Percentiles rank a stretch among this genome's conserved stretches.
Conservation (phyloP, 208 protist genomes). For the Crithidia fasciculata region DNA sequence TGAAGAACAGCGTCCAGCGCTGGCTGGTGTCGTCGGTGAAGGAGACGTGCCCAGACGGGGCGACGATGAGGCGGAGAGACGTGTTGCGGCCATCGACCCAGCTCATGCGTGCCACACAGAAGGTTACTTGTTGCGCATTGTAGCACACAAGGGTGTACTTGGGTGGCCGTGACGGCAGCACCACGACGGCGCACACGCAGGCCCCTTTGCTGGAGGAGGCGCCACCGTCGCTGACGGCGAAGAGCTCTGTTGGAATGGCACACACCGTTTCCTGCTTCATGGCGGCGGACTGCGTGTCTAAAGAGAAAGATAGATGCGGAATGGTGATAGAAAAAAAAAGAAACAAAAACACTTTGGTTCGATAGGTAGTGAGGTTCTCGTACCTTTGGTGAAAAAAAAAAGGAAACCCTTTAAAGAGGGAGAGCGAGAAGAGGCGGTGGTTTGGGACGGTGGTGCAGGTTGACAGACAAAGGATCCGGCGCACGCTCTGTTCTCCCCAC, state of each 20-base stretch:
- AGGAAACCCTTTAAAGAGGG: no score
- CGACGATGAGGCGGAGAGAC: constrained; percentile 50
- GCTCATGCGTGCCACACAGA: constrained; percentile 57
- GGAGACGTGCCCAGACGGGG: constrained; percentile 60
- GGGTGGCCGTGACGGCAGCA: constrained; percentile 44
- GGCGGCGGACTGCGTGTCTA: no score
- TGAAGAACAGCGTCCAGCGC: constrained; percentile 66
- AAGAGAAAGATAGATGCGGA: not conserved
- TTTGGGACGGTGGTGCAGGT: no score
- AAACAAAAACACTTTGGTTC: not conserved
- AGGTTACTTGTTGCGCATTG: constrained; percentile 62
- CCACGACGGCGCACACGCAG: constrained; percentile 75
- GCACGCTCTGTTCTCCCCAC: no score
- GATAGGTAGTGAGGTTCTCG: no score
- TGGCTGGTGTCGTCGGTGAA: constrained; percentile 66
- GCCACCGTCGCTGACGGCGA: constrained; percentile 44
- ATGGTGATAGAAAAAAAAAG: not conserved
- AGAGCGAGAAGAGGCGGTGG: no score
- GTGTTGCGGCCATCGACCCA: constrained; percentile 54
- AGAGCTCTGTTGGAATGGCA: constrained; percentile 58
- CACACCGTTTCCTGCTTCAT: constrained; percentile 80
- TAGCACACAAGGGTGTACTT: constrained; percentile 89
- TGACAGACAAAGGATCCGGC: no score
- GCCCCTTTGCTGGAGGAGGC: constrained; percentile 57
- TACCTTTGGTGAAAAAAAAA: no score